These are phyloP conservation scores for Globisporangium nagaii DNA, from an alignment of 352 stramenopile genomes.

Conservation along the genomic window DNA sequence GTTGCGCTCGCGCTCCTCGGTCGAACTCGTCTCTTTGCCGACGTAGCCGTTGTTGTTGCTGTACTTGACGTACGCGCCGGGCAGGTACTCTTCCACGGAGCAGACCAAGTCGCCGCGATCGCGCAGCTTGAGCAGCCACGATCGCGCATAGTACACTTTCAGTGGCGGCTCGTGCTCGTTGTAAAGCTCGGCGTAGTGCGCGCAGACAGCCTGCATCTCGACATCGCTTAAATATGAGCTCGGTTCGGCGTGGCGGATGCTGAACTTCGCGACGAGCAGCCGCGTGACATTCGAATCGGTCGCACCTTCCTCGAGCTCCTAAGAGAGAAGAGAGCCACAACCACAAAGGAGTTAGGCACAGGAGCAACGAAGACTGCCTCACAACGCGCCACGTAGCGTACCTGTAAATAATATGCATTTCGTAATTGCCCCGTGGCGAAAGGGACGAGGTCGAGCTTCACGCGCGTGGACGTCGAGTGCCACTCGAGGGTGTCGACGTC, in stretches of 20 bases:
- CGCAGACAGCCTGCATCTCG: slow-evolving; percentile 86
- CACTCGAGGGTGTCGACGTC: slow-evolving; percentile 80
- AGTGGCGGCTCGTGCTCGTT: slow-evolving; percentile 80
- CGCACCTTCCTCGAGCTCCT: slow-evolving; percentile 33
- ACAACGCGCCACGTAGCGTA: too few relatives aligned
- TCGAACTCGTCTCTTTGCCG: slow-evolving; percentile 71
- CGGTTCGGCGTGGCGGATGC: slow-evolving; percentile 51
- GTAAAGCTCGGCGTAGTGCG: slow-evolving; percentile 82
- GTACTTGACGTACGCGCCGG: slow-evolving; percentile 82
- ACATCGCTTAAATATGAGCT: slow-evolving; percentile 82
- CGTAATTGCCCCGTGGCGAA: slow-evolving; percentile 78
- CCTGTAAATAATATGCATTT: slow-evolving; percentile 76
- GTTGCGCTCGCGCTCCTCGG: slow-evolving; percentile 77
- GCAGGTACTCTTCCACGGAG: slow-evolving; percentile 74
- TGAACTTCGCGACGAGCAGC: slow-evolving; percentile 73
- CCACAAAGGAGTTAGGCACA: background rate
- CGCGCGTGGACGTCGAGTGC: slow-evolving; percentile 45
- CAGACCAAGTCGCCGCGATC: slow-evolving; percentile 62
- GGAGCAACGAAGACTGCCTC: too few relatives aligned
- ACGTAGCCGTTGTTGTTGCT: slow-evolving; percentile 86
- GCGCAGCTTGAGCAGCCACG: slow-evolving; percentile 70
- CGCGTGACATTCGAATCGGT: slow-evolving; percentile 18
- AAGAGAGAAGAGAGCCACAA: background rate
- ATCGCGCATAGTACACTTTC: slow-evolving; percentile 79
- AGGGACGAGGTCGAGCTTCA: slow-evolving; percentile 75